Evolutionary conservation across 176 grass and related monocot genomes (phyloP).

Genomic region (Lolium multiflorum): DNA sequence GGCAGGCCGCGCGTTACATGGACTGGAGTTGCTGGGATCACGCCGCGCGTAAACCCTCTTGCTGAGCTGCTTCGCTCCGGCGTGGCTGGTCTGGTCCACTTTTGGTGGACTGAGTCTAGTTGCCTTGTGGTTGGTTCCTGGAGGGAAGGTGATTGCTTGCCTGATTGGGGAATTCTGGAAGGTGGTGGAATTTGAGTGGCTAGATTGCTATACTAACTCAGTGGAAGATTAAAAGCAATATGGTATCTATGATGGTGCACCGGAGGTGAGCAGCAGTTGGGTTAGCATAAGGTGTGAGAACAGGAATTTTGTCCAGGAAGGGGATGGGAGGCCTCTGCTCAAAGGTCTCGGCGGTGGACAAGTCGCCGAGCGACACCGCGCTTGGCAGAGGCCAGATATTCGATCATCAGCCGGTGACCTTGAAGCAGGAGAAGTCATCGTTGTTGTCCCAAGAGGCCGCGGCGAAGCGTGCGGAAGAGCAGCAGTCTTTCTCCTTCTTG

Average conservation of each 20-base stretch:
- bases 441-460: slow-evolving; percentile 36
- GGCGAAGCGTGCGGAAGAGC: slow-evolving; percentile 59
- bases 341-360: slow-evolving; percentile 79
- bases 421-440: slow-evolving; percentile 36
- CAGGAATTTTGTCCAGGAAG: not conserved
- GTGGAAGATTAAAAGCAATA: not conserved
- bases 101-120: not conserved
- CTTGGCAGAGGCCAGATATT: slow-evolving; percentile 51
- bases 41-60: slow-evolving; percentile 7
- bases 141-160: not conserved
- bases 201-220: not conserved
- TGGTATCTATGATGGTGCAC: not conserved
- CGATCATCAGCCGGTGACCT: slow-evolving; percentile 40
- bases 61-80: slow-evolving; percentile 3
- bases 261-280: slow-evolving; percentile 28
- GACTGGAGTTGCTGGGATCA: slow-evolving; percentile 45
- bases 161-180: slow-evolving; percentile 23
- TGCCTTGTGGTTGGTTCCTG: slow-evolving; percentile 3
- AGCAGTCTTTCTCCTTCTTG: slow-evolving; percentile 50
- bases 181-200: slow-evolving; percentile 4
- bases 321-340: slow-evolving; percentile 90
- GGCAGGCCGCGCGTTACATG: slow-evolving; percentile 41
- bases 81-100: slow-evolving; percentile 9
- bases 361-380: slow-evolving; percentile 83
- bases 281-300: slow-evolving; percentile 31